Evolutionary conservation across 2,329 filamentous ascomycete genomes (phyloP).

Genomic region (Alternaria dauci): DNA sequence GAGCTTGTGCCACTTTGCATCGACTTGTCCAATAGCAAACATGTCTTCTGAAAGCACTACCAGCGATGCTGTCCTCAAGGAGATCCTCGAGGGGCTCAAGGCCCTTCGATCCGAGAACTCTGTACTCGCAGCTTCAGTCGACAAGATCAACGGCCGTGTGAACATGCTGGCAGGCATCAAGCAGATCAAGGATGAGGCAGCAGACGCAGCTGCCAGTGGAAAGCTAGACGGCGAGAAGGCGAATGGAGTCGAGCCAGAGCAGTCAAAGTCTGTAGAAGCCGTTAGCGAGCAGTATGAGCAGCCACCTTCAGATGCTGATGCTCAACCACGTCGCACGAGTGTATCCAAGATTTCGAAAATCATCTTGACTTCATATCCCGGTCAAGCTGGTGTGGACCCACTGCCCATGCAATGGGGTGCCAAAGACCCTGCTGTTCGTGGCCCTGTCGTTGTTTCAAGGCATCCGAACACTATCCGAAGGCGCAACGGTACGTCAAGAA

Average conservation of each 20-base stretch:
- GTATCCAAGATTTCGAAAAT: slow-evolving; percentile 66
- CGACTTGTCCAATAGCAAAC: slow-evolving; percentile 14
- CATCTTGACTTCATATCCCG: slow-evolving; percentile 85
- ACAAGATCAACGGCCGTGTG: slow-evolving; percentile 68
- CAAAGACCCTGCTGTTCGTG: slow-evolving; percentile 75
- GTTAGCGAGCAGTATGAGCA: slow-evolving; percentile 53
- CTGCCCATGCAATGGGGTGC: slow-evolving; percentile 88
- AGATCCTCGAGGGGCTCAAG: slow-evolving; percentile 65
- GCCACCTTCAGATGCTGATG: slow-evolving; percentile 42
- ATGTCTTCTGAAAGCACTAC: slow-evolving; percentile 44
- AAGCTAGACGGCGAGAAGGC: slow-evolving; percentile 36
- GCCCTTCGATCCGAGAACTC: slow-evolving; percentile 65
- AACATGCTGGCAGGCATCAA: slow-evolving; percentile 68
- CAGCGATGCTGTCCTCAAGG: slow-evolving; percentile 57
- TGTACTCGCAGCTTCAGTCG: slow-evolving; percentile 64
- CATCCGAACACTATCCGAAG: slow-evolving; percentile 76
- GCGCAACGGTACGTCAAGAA: slow-evolving; percentile 72
- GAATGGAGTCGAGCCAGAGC: slow-evolving; percentile 44
- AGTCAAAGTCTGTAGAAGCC: slow-evolving; percentile 50
- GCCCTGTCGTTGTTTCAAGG: slow-evolving; percentile 87
- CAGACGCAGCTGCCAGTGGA: slow-evolving; percentile 32
- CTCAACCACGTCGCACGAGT: slow-evolving; percentile 51
- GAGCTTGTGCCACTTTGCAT: slow-evolving; percentile 1
- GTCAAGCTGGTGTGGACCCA: slow-evolving; percentile 93
- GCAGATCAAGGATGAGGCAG: slow-evolving; percentile 62